Evolutionary conservation across 441 rosid species (phyloP), one percentile per base, ranked within the genome.

Genomic region (Gossypium aridum): DNA sequence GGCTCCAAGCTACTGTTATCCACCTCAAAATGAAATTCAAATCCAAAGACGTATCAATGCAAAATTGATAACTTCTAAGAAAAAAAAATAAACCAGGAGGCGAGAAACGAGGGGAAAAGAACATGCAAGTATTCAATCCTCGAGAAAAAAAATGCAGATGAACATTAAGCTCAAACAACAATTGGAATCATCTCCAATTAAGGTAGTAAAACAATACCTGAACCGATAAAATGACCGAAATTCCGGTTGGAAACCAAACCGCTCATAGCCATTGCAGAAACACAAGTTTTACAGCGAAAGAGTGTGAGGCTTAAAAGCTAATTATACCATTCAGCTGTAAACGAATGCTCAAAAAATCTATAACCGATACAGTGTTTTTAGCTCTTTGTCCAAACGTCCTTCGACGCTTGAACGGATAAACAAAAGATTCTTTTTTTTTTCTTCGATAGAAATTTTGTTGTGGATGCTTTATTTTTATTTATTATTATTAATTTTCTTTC

Each of bases 201-300:
- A 60, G 28, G 2, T 57, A 16, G 14, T 7, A 12, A 56, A 76
- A 13, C 14, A 59, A 69, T 83, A 93, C 98, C 97, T 82, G 95
- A 90, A 79, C 85, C 86, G 83, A 76, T 78, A 79, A 87, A 87
- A 63, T 88, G 87, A 80, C 89, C 89, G 64, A 88, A 87, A 83
- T 83, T 83, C 77, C 91, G 87, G 85, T 80, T 86, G 23, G 93
- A 88, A 85, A 92, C 82, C 81, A 96, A 82, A 80, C 91, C 83
- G 74, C 94, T 97, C 75, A 92, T 86, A 64, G 93, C 92, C 98
- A 95, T 95, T 79, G 75, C 62, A 75, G 16, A 56, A 14, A 31
- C 14, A 61, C 10, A 43, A 66, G 22, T 28, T 25, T 67, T 14
- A 39, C 31, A 64, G 68, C 7, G 34, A 49, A 54, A 16, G 39